These are phyloP conservation scores for Lasiosphaeria hispida DNA, from an alignment of 495 filamentous ascomycete species.

Conservation along the genomic window DNA sequence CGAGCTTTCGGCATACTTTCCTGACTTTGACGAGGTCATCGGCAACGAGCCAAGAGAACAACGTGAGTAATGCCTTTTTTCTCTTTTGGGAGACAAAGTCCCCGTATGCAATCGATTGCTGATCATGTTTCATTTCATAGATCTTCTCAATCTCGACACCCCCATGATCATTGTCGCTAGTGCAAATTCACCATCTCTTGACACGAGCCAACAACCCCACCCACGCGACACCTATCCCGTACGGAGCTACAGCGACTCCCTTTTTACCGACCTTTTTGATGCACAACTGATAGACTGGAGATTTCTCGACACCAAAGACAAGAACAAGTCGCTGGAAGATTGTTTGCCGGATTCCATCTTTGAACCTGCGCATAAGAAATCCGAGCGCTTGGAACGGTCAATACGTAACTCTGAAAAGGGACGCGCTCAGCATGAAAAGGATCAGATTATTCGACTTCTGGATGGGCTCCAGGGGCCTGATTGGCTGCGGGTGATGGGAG, in stretches of 20 bases:
- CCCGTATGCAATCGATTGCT: slow-evolving; percentile 36
- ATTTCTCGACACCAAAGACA: slow-evolving; percentile 44
- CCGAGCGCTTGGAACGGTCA: slow-evolving; percentile 86
- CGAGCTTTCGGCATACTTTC: slow-evolving; percentile 82
- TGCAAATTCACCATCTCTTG: slow-evolving; percentile 30
- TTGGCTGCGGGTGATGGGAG: slow-evolving; percentile 93
- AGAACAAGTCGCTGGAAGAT: slow-evolving; percentile 50
- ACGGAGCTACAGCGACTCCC: slow-evolving; percentile 44
- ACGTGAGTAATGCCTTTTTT: slow-evolving; percentile 52
- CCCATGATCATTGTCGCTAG: slow-evolving; percentile 57
- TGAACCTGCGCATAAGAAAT: slow-evolving; percentile 67
- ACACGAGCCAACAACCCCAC: slow-evolving; percentile 17
- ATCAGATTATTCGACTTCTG: slow-evolving; percentile 79
- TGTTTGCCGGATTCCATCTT: slow-evolving; percentile 68
- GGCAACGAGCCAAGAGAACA: slow-evolving; percentile 73
- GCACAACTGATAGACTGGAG: slow-evolving; percentile 44
- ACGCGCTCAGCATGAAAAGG: slow-evolving; percentile 85
- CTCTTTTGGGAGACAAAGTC: slow-evolving; percentile 4
- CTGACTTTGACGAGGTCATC: slow-evolving; percentile 87
- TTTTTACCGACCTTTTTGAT: slow-evolving; percentile 51
- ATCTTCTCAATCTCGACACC: slow-evolving; percentile 59
- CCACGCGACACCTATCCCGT: slow-evolving; percentile 33
- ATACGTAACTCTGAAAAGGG: slow-evolving; percentile 92
- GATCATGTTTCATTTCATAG: slow-evolving; percentile 34
- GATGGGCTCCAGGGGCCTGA: slow-evolving; percentile 87